Percentiles rank a stretch among this genome's conserved stretches.
phyloP scores from a whole-genome alignment of 129 eudicot genomes.

The Scalesia atractyloides region DNA sequence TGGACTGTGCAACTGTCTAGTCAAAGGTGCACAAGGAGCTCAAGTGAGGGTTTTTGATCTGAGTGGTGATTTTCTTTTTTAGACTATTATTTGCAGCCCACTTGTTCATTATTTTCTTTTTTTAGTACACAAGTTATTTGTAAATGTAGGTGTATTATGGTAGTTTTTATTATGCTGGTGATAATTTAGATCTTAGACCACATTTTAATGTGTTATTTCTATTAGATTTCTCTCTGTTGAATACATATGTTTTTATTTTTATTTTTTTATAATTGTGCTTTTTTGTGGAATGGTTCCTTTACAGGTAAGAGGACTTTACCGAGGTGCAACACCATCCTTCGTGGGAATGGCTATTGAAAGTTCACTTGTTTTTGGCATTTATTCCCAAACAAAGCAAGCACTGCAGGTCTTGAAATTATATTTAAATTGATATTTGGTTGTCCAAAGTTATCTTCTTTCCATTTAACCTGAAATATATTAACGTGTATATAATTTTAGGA shows the following conservation, averaged over 20 bases:
- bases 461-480: not conserved
- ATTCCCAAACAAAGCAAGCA: slow-evolving; percentile 84
- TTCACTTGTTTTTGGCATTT: slow-evolving; percentile 86
- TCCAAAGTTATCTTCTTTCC: slow-evolving; percentile 8
- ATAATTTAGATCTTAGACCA: not conserved
- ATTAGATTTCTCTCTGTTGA: not conserved
- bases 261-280: not conserved
- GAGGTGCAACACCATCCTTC: slow-evolving; percentile 94
- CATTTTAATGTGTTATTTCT: not conserved
- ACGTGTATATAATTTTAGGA: too few relatives aligned
- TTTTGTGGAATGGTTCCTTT: slow-evolving; percentile 11
- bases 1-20: not conserved
- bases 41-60: not conserved
- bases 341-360: slow-evolving; percentile 93
- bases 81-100: not conserved
- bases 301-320: slow-evolving; percentile 89
- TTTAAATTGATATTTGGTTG: slow-evolving; percentile 8
- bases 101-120: not conserved
- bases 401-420: slow-evolving; percentile 60
- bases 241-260: not conserved
- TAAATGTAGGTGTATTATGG: not conserved
- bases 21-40: not conserved
- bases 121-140: not conserved
- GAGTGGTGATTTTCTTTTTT: not conserved
- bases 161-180: not conserved